Evolutionary conservation across 257 asterid genomes (phyloP), one percentile per base, ranked within the genome.

Genomic region (Salvia hispanica): DNA sequence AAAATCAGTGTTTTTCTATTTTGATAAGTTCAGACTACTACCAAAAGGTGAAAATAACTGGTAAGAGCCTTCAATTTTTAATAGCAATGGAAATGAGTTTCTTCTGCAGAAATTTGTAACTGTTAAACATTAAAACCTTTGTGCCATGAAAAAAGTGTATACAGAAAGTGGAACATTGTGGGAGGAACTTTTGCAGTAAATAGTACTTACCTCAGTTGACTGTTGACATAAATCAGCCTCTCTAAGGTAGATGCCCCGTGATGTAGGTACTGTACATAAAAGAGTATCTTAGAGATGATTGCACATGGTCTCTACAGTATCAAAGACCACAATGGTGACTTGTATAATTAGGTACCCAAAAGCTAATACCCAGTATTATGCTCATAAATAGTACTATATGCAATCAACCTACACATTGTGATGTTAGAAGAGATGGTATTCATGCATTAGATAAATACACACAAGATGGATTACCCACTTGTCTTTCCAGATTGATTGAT

Each of bases 241-340:
- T 78, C 99, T 84, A 13, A 93, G 92, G 80, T 93, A 90, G 81
- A 93, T 84, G 67, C 99, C 99, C 71, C 99, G 86, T 46, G 89
- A 84, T 36, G 83, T 78, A 67, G 95, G 95, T 62, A 82, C 99
- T 93, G 88, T 82, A 81, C 48, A 74, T 55, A 65, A 70, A 78
- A 75, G 34, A 59, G 34, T 15, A 18, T 10, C 42, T 62, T 28
- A 36, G 51, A 68, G 52, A 60, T 45, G 66, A 67, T 56, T 31
- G 50, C 65, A 74, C 60, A 44, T 72, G 66, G 66, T 67, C 51
- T 43, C 69, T 39, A 36, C 12, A 58, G 5, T 48, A 39, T 58
- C 56, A 65, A 37, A 39, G 39, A 57, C 37, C 68, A 58, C 66
- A 71, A 44, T 64, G 43, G 51, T 16, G 31, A 3, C 65, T 50